These are phyloP conservation scores for Hanseniaspora lachancei DNA, from an alignment of 805 yeast genomes.

Conservation along the genomic window DNA sequence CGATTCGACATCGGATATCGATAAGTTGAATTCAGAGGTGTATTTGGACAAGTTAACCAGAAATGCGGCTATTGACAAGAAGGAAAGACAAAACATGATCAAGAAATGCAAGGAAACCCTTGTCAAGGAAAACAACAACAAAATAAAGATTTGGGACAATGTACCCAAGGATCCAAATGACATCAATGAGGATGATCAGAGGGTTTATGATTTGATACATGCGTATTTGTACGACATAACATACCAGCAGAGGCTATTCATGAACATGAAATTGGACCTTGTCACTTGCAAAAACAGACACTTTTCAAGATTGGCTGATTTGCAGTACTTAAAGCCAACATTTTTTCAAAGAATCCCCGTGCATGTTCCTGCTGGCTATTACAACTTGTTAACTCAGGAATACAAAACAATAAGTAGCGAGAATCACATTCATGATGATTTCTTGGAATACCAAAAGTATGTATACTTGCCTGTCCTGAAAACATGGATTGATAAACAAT, in stretches of 20 bases:
- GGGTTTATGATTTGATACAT: neutral
- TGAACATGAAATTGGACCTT: constrained; percentile 25
- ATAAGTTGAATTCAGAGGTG: neutral
- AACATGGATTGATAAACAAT: neutral
- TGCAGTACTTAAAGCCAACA: constrained; percentile 17
- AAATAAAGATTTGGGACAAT: constrained; percentile 8
- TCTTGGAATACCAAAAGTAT: neutral
- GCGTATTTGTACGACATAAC: constrained; percentile 13
- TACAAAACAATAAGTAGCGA: neutral
- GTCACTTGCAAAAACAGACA: constrained; percentile 53
- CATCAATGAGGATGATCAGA: neutral
- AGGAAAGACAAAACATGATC: neutral
- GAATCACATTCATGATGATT: neutral
- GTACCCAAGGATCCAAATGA: neutral
- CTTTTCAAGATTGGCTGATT: constrained; percentile 33
- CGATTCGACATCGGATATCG: neutral
- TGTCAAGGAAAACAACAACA: constrained; percentile 1
- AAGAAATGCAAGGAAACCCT: neutral
- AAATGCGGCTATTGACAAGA: neutral
- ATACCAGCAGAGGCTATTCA: constrained; percentile 26
- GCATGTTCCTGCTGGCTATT: neutral
- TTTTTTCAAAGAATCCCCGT: constrained; percentile 6
- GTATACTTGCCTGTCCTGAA: neutral
- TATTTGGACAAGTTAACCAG: neutral
- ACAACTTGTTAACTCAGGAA: neutral